Evolutionary conservation across 106 monocot genomes (phyloP).

Genomic region (Narthecium ossifragum): DNA sequence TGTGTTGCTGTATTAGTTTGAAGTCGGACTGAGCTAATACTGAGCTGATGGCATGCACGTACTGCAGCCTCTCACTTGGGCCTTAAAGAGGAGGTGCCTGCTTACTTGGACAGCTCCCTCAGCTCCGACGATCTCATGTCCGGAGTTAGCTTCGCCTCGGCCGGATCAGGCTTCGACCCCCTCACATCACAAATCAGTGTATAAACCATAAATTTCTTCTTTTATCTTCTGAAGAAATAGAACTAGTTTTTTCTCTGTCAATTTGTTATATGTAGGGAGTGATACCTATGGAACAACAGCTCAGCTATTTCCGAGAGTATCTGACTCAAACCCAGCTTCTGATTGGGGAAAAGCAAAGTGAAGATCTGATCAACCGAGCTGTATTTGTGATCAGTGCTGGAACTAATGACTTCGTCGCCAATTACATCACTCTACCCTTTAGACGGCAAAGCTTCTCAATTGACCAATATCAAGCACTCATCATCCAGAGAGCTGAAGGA

Average conservation of each 20-base stretch:
- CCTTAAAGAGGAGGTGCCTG: conserved; percentile 55
- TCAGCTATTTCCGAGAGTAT: conserved; percentile 47
- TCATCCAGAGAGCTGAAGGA: conserved; percentile 26
- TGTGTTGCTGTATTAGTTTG: not conserved
- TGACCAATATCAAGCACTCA: conserved; percentile 43
- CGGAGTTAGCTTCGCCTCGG: conserved; percentile 67
- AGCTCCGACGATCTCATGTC: conserved; percentile 38
- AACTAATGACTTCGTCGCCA: conserved; percentile 57
- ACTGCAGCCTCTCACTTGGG: conserved; percentile 56
- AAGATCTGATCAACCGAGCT: conserved; percentile 29
- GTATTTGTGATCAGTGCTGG: conserved; percentile 55
- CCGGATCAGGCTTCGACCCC: conserved; percentile 46
- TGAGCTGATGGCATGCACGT: too few species aligned
- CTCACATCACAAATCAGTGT: conserved; percentile 38
- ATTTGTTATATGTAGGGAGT: conserved; percentile 25
- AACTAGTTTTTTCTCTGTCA: not conserved
- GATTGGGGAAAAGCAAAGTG: conserved; percentile 29
- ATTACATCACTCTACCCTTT: conserved; percentile 35
- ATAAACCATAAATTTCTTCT: not conserved
- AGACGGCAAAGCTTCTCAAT: conserved; percentile 30
- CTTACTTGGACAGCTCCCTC: conserved; percentile 43
- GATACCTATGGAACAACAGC: conserved; percentile 46
- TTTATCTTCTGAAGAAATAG: too few species aligned
- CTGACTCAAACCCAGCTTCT: conserved; percentile 19
- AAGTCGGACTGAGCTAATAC: too few species aligned